Evolutionary conservation across 164 flowering plant species (phyloP).

Genomic region (Amborella trichopoda): DNA sequence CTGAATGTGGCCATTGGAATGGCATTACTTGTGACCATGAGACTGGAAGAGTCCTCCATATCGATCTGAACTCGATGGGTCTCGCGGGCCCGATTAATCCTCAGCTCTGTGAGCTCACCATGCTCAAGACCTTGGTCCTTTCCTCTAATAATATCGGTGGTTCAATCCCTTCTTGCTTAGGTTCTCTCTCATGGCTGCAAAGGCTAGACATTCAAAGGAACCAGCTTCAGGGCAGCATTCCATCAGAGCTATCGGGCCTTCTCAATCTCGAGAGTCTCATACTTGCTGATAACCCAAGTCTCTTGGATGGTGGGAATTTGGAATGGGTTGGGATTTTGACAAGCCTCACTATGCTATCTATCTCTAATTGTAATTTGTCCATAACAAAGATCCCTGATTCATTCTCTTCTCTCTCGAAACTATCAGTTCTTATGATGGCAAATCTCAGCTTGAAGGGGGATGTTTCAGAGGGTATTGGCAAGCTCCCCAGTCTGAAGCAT

Average conservation of each 20-base stretch:
- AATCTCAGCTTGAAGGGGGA: too few relatives aligned
- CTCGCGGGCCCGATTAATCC: constrained; percentile 54
- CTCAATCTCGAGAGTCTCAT: constrained; percentile 27
- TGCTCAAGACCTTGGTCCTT: constrained; percentile 33
- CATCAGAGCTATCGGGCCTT: constrained; percentile 27
- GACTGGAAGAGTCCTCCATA: constrained; percentile 38
- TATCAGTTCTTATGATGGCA: constrained; percentile 43
- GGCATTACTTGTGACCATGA: constrained; percentile 43
- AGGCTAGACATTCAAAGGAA: constrained; percentile 50
- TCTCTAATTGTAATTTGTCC: constrained; percentile 39
- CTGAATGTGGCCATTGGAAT: constrained; percentile 45
- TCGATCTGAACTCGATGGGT: constrained; percentile 29
- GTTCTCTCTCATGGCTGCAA: constrained; percentile 23
- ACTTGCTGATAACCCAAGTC: constrained; percentile 29
- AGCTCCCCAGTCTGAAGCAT: constrained; percentile 24
- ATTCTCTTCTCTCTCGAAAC: constrained; percentile 31
- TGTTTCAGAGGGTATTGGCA: too few relatives aligned
- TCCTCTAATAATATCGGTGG: constrained; percentile 42
- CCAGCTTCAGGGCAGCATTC: constrained; percentile 36
- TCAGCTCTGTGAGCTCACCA: constrained; percentile 37
- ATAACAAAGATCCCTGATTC: constrained; percentile 54
- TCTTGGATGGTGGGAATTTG: constrained; percentile 48
- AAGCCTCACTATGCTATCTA: constrained; percentile 30
- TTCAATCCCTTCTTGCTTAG: constrained; percentile 49
- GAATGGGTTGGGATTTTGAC: constrained; percentile 63